Percentiles rank a stretch among this genome's conserved stretches.
Conservation (phyloP, 352 stramenopile genomes). For the Pythium vanterpoolii region DNA sequence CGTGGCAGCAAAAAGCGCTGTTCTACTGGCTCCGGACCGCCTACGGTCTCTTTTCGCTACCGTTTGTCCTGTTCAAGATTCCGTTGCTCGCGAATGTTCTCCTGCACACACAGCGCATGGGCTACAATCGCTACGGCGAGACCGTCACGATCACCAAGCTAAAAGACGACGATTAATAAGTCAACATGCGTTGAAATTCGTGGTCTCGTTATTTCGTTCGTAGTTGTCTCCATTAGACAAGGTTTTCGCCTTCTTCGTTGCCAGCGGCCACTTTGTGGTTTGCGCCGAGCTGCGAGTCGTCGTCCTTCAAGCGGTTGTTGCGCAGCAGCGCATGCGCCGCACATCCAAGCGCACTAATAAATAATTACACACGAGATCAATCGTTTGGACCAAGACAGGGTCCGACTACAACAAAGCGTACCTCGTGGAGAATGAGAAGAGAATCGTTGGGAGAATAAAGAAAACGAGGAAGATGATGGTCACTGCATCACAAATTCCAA, state of each 20-base stretch:
- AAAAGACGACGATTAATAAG: constrained; percentile 28
- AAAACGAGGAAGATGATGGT: constrained; percentile 72
- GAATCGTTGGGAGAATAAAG: constrained; percentile 65
- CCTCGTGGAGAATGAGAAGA: constrained; percentile 66
- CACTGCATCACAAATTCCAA: constrained; percentile 26
- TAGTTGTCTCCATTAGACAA: constrained; percentile 34
- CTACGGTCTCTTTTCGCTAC: constrained; percentile 84
- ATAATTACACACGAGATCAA: not conserved
- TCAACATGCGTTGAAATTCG: not conserved
- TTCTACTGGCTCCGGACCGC: constrained; percentile 88
- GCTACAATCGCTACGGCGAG: constrained; percentile 79
- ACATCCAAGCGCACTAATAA: constrained; percentile 36
- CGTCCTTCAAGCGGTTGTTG: constrained; percentile 70
- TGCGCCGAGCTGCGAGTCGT: constrained; percentile 31
- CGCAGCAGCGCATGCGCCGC: constrained; percentile 51
- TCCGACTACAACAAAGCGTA: constrained; percentile 18
- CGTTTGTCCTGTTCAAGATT: constrained; percentile 88
- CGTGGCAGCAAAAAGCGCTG: constrained; percentile 75
- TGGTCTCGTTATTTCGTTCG: constrained; percentile 5
- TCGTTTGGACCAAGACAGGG: not conserved
- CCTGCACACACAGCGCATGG: constrained; percentile 82
- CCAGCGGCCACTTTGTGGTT: constrained; percentile 14
- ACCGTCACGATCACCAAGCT: constrained; percentile 51
- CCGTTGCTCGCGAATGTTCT: constrained; percentile 78
- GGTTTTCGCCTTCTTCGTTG: constrained; percentile 30